Percentiles rank a stretch among this genome's conserved stretches.
These are phyloP conservation scores for Mimosa bimucronata DNA, from an alignment of 306 rosid genomes.

Conservation along the genomic window DNA sequence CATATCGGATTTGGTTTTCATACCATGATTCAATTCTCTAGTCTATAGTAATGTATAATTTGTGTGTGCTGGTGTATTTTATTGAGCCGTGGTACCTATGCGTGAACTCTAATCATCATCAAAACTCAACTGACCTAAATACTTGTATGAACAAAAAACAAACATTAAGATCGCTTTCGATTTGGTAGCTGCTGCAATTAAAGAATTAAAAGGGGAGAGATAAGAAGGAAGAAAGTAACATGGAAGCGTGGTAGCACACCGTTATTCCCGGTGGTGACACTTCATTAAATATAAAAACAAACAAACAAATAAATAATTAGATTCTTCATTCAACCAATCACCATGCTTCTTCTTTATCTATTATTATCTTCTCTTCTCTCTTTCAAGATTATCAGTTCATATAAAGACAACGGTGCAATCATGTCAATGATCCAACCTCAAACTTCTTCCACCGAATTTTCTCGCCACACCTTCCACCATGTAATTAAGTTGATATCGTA, in stretches of 20 bases:
- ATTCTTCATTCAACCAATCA: conserved; percentile 51
- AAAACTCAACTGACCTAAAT: neutral
- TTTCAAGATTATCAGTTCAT: conserved; percentile 31
- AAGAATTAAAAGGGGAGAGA: conserved; percentile 48
- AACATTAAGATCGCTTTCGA: conserved; percentile 40
- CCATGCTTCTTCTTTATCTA: conserved; percentile 11
- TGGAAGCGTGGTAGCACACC: conserved; percentile 33
- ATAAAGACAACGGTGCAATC: conserved; percentile 17
- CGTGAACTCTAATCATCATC: neutral
- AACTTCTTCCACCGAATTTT: neutral
- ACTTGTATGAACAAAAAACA: neutral
- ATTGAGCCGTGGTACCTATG: too few species aligned
- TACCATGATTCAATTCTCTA: neutral
- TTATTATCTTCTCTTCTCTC: conserved; percentile 30
- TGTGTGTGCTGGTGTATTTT: too few species aligned
- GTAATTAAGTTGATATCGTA: neutral
- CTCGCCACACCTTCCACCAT: neutral
- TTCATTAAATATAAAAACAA: neutral
- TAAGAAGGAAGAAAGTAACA: conserved; percentile 13
- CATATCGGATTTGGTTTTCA: too few species aligned
- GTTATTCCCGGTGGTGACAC: conserved; percentile 49
- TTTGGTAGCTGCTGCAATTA: conserved; percentile 39
- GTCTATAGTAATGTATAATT: too few species aligned
- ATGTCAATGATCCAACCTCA: conserved; percentile 21
- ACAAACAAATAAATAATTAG: conserved; percentile 20